phyloP scores from a whole-genome alignment of 768 basidiomycete species.

The Suillus variegatus region DNA sequence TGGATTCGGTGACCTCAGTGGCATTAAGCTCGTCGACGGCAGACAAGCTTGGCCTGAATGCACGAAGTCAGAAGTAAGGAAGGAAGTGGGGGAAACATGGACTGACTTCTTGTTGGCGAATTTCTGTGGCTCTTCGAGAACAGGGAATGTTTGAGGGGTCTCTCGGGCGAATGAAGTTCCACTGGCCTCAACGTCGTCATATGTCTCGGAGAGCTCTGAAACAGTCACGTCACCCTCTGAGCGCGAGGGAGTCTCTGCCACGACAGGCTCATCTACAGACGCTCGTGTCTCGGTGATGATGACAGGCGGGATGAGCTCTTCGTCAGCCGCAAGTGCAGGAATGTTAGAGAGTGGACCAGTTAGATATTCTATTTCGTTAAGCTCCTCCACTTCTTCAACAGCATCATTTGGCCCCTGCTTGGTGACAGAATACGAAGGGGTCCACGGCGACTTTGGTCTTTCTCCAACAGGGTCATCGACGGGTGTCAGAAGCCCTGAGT shows the following conservation, averaged over 20 bases:
- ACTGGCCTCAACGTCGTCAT: background rate
- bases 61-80: conserved; percentile 7
- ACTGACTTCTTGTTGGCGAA: conserved; percentile 13
- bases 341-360: background rate
- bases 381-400: conserved; percentile 13
- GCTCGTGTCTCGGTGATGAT: conserved; percentile 5
- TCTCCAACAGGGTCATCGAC: conserved; percentile 14
- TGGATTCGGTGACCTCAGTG: background rate
- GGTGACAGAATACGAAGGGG: conserved; percentile 37
- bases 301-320: conserved; percentile 6
- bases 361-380: conserved; percentile 11
- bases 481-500: conserved; percentile 6
- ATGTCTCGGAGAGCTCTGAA: background rate
- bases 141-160: conserved; percentile 17
- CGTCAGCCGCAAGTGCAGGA: background rate
- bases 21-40: conserved; percentile 12
- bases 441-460: conserved; percentile 36
- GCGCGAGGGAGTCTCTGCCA: background rate
- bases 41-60: conserved; percentile 10
- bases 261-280: background rate
- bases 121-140: conserved; percentile 15
- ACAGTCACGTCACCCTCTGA: background rate
- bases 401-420: conserved; percentile 27
- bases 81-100: background rate
- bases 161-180: background rate